Percentiles rank a stretch among this genome's conserved stretches.
phyloP scores from a whole-genome alignment of 371 early-diverging fungal genomes.

The Paraphysoderma sedebokerense region DNA sequence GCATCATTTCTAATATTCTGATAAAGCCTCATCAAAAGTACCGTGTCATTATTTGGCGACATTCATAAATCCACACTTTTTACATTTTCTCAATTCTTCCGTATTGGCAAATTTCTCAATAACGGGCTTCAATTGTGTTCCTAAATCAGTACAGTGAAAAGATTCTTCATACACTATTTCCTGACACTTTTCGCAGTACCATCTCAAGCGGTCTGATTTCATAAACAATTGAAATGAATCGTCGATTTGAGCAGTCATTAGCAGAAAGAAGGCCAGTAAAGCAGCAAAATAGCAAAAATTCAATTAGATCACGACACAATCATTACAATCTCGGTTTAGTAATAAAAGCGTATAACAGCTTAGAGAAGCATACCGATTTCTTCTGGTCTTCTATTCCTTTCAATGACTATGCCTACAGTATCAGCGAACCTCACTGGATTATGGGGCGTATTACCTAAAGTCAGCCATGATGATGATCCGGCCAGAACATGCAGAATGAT shows the following conservation, averaged over 20 bases:
- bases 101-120: constrained; percentile 58
- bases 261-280: constrained; percentile 5
- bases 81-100: constrained; percentile 54
- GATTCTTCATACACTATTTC: constrained; percentile 68
- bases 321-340: no score
- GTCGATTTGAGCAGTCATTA: background rate
- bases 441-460: constrained; percentile 67
- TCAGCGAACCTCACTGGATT: constrained; percentile 80
- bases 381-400: constrained; percentile 57
- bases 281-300: background rate
- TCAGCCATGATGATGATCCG: no score
- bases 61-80: constrained; percentile 51
- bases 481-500: background rate
- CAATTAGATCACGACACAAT: no score
- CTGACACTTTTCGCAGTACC: constrained; percentile 84
- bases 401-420: constrained; percentile 88
- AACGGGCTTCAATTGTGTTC: constrained; percentile 74
- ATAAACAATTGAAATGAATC: background rate
- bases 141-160: constrained; percentile 78
- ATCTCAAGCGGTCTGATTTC: constrained; percentile 53
- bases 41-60: constrained; percentile 17
- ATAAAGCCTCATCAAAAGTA: no score
- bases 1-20: no score
- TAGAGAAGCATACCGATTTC: constrained; percentile 37
- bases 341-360: background rate